Evolutionary conservation across 1,284 basidiomycete genomes (phyloP).

Genomic region (Cryptococcus floricola): DNA sequence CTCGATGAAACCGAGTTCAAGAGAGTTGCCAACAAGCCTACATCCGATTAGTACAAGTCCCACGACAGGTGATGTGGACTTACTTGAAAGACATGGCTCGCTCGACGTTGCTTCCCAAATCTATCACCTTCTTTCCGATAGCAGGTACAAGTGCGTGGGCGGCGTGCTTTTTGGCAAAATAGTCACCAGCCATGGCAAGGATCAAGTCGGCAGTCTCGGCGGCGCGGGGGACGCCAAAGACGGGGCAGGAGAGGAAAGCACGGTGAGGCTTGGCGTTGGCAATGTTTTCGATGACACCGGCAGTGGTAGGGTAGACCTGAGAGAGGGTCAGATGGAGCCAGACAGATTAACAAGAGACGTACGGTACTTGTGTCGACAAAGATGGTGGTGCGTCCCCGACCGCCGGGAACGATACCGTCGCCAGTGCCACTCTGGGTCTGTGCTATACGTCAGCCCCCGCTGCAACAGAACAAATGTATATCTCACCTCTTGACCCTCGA

Average conservation of each 20-base stretch:
- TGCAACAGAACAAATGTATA: neutral
- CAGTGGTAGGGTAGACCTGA: slow-evolving; percentile 66
- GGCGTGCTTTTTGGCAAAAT: slow-evolving; percentile 75
- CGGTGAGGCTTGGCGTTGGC: slow-evolving; percentile 61
- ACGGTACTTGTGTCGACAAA: slow-evolving; percentile 79
- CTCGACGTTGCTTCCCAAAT: slow-evolving; percentile 51
- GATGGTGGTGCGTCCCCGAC: slow-evolving; percentile 56
- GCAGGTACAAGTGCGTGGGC: slow-evolving; percentile 68
- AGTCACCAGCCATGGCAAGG: slow-evolving; percentile 75
- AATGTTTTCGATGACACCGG: slow-evolving; percentile 70
- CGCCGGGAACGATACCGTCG: slow-evolving; percentile 42
- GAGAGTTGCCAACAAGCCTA: slow-evolving; percentile 45
- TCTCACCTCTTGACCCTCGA: slow-evolving; percentile 56
- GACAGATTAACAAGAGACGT: slow-evolving; percentile 27
- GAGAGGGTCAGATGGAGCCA: neutral
- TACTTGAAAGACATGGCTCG: slow-evolving; percentile 73
- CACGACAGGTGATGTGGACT: slow-evolving; percentile 41
- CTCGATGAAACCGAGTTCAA: slow-evolving; percentile 58
- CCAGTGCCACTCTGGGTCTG: slow-evolving; percentile 38
- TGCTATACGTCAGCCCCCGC: neutral
- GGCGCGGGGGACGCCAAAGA: slow-evolving; percentile 65
- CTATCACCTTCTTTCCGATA: slow-evolving; percentile 65
- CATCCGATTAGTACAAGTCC: no score
- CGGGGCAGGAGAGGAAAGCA: slow-evolving; percentile 70
- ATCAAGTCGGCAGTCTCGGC: slow-evolving; percentile 69